A percentile compares a stretch with the other conserved stretches of the same genome.
These are phyloP conservation scores for Echites panduratus DNA, from an alignment of 257 asterid species.

Conservation along the genomic window DNA sequence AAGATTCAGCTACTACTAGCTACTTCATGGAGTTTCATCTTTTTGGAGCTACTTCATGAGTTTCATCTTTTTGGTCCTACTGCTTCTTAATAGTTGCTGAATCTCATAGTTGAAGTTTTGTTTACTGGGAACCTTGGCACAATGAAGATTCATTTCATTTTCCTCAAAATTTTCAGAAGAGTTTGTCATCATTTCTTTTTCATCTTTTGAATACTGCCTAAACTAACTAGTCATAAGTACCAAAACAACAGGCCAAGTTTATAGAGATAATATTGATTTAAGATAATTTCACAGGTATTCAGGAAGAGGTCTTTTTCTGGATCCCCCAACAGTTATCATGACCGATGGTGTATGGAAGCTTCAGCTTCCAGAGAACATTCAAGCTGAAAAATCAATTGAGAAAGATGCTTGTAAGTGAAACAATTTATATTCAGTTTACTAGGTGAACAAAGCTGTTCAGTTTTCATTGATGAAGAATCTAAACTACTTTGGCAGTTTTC, in stretches of 20 bases:
- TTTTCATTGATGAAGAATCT: constrained; percentile 15
- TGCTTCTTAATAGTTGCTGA: too few species aligned
- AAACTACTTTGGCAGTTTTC: constrained; percentile 53
- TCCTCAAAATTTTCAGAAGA: neutral
- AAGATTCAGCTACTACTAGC: too few species aligned
- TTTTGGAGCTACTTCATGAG: too few species aligned
- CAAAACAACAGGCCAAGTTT: neutral
- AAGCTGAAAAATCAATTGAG: constrained; percentile 26
- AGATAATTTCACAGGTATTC: constrained; percentile 55
- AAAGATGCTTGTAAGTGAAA: constrained; percentile 53
- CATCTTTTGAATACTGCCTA: neutral
- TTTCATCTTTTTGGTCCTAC: too few species aligned
- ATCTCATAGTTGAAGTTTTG: too few species aligned
- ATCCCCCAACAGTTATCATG: constrained; percentile 84
- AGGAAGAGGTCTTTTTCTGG: constrained; percentile 88
- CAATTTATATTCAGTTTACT: constrained; percentile 2
- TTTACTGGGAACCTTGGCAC: too few species aligned
- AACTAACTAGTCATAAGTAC: neutral
- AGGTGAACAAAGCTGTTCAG: constrained; percentile 7
- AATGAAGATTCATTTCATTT: neutral
- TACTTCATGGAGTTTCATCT: too few species aligned
- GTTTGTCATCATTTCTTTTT: neutral
- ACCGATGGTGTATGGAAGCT: constrained; percentile 64
- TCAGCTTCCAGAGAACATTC: constrained; percentile 60
- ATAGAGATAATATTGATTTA: neutral